phyloP scores from a whole-genome alignment of 2,329 filamentous ascomycete species.

The Sphaerulina populicola region DNA sequence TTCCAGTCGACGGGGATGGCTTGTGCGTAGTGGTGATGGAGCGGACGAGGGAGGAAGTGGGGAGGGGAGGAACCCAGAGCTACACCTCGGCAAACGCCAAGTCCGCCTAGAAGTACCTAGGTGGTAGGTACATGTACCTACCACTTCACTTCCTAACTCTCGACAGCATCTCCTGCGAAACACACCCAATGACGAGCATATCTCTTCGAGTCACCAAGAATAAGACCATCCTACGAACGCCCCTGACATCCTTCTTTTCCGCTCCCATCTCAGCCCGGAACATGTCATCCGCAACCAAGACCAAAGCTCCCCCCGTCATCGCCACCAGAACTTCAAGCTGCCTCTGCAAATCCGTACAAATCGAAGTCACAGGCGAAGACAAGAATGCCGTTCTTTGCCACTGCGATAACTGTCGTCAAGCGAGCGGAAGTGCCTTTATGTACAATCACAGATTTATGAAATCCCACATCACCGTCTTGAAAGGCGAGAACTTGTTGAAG shows the following conservation, averaged over 20 bases:
- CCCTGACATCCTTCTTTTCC: conserved; percentile 1
- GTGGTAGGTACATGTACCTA: no score
- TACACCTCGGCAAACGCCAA: no score
- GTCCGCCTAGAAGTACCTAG: no score
- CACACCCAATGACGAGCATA: conserved; percentile 9
- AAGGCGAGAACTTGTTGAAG: conserved; percentile 22
- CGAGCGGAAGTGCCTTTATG: conserved; percentile 24
- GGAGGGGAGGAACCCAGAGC: no score
- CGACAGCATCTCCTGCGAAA: no score
- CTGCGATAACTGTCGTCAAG: conserved; percentile 25
- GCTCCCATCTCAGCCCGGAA: background rate
- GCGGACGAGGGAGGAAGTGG: no score
- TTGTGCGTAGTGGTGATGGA: no score
- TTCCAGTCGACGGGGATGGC: no score
- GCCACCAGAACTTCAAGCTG: conserved; percentile 18
- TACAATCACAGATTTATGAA: conserved; percentile 28
- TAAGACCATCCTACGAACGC: conserved; percentile 3
- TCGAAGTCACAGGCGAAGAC: conserved; percentile 24
- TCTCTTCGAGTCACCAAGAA: conserved; percentile 7
- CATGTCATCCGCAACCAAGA: conserved; percentile 4
- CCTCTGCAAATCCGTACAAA: conserved; percentile 25
- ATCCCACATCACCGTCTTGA: conserved; percentile 20
- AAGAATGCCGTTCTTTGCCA: conserved; percentile 29
- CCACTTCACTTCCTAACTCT: no score
- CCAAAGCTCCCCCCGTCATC: conserved; percentile 10